phyloP scores from a whole-genome alignment of 1,284 basidiomycete species.

The Fomitopsis pinicola region DNA sequence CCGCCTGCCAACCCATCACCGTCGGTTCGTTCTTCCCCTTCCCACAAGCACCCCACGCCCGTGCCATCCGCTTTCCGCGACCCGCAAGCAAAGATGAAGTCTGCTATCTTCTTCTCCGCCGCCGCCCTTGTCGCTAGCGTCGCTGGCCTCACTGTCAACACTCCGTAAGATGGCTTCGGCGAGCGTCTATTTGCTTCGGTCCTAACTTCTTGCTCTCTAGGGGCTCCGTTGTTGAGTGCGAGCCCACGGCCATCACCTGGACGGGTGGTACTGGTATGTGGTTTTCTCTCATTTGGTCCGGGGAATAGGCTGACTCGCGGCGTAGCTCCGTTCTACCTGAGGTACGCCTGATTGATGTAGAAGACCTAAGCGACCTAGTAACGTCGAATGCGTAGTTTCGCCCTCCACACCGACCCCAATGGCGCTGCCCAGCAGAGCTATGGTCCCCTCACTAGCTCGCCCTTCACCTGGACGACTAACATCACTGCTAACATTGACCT shows the following conservation, averaged over 20 bases:
- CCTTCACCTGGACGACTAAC: conserved; percentile 26
- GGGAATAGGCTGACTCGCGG: not conserved
- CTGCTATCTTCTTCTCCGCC: conserved; percentile 18
- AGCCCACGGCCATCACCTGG: conserved; percentile 23
- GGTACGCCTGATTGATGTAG: not conserved
- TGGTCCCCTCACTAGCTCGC: conserved; percentile 15
- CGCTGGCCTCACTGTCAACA: conserved; percentile 23
- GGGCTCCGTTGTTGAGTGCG: conserved; percentile 20
- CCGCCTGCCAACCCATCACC: conserved; percentile 8
- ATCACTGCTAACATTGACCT: conserved; percentile 16
- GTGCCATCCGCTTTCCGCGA: not conserved
- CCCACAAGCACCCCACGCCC: conserved; percentile 17
- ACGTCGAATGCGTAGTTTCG: conserved; percentile 10
- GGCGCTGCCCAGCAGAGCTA: conserved; percentile 23
- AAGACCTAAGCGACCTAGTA: not conserved
- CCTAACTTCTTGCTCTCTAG: conserved; percentile 8
- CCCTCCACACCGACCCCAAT: conserved; percentile 18
- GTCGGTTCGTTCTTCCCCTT: conserved; percentile 15
- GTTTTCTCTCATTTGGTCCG: not conserved
- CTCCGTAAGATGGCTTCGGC: conserved; percentile 21
- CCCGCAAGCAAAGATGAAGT: conserved; percentile 19
- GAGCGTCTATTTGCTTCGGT: not conserved
- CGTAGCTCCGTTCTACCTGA: not conserved
- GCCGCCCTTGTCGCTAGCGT: conserved; percentile 19
- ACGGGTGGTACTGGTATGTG: conserved; percentile 21